Base-by-base conservation (phyloP, 805 yeast genomes). In the Candida xiaguanensis region DNA sequence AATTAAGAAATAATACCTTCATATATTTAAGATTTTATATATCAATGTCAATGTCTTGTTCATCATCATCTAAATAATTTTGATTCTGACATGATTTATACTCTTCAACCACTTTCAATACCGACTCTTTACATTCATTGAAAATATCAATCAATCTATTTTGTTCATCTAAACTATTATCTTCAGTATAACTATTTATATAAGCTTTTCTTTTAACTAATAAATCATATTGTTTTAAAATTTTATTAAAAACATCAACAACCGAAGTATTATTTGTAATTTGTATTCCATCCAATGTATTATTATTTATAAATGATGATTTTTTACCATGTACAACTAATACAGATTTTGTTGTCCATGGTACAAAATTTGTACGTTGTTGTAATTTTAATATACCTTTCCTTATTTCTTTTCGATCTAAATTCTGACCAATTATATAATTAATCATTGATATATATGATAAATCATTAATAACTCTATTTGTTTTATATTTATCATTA, bases 141-240 rank as follows among this genome's bases (percentile, higher is more conserved):
- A 75, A 75, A 46, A 69, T 61, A n/a, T 63, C 75, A 53, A 72
- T 58, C 11, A 77, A 74, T 39, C 72, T 68, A 5, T 61, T 46
- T 29, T 64, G 48, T 34, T 65, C 75, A 5, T 60, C 58, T 19
- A 63, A 59, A 44, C 69, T 70, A 46, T 74, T 76, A 18, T 70
- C 56, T 36, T 67, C 71, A 4, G 72, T 74, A 64, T 87, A 93
- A 39, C 82, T 82, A 45, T 85, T 89, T 38, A 91, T 63, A 54
- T 90, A 93, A 0, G 98, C 98, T 33, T 80, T 79, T 42, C 95
- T 74, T 33, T 77, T 77, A 51, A 85, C 85, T 39, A 93, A 73
- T 34, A 80, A 75, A 50, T 91, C 96, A 58, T 82, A 93, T 50
- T 89, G 91, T 36, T 70, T 73, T 23, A 89, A 70, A 0, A 85